phyloP scores from a whole-genome alignment of 2,329 filamentous ascomycete genomes.

The Apiospora pterosperma region DNA sequence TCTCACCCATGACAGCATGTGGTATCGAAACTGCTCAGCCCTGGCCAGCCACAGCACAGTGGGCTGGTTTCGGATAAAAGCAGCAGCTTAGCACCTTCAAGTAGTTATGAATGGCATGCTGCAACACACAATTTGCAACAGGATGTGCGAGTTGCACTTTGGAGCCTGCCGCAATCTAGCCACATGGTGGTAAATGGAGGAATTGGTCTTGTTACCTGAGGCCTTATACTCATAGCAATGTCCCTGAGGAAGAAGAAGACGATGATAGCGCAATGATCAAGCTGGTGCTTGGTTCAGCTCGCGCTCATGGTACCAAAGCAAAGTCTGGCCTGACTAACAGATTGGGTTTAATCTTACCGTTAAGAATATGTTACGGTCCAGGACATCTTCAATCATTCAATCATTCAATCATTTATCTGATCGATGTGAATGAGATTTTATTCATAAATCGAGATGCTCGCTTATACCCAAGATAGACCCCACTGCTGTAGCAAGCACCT shows the following conservation, averaged over 20 bases:
- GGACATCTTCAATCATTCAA: no score
- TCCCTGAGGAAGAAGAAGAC: not conserved
- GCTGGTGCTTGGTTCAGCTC: not conserved
- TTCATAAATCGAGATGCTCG: not conserved
- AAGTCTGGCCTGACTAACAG: not conserved
- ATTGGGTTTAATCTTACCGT: not conserved
- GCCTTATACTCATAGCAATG: not conserved
- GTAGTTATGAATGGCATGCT: not conserved
- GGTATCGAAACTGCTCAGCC: not conserved
- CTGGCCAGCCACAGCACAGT: not conserved
- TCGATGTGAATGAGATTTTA: not conserved
- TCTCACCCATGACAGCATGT: not conserved
- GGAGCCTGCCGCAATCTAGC: not conserved
- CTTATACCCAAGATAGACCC: not conserved
- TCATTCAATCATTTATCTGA: not conserved
- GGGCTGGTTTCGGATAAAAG: not conserved
- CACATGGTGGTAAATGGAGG: not conserved
- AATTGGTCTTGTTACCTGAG: no score
- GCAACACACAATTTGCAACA: not conserved
- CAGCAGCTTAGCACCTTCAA: no score
- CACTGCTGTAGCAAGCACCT: not conserved
- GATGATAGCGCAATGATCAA: not conserved
- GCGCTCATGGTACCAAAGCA: not conserved
- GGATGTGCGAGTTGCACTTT: not conserved
- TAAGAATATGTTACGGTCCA: no score